Conservation (phyloP, 495 filamentous ascomycete species). For the Aspergillus baeticus region DNA sequence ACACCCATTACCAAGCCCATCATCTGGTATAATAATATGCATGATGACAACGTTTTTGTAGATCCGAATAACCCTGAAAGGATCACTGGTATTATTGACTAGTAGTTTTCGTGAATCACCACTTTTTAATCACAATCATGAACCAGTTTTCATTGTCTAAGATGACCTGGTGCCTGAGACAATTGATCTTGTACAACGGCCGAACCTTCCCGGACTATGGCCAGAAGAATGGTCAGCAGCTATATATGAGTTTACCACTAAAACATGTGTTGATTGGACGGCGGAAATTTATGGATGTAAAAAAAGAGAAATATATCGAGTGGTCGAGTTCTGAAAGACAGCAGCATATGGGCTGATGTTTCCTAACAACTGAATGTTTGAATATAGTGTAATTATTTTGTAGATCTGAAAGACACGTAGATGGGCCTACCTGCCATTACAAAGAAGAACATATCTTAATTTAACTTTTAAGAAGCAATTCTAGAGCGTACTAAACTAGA, state of each 20-base stretch:
- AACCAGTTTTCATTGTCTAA: conserved; percentile 32
- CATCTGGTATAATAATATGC: conserved; percentile 43
- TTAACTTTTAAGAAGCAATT: conserved; percentile 29
- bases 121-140: conserved; percentile 34
- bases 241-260: conserved; percentile 23
- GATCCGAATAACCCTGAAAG: conserved; percentile 30
- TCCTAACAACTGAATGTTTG: conserved; percentile 34
- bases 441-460: conserved; percentile 27
- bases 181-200: conserved; percentile 24
- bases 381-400: conserved; percentile 34
- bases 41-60: conserved; percentile 42
- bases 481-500: conserved; percentile 28
- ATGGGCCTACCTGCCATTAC: conserved; percentile 25
- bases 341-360: conserved; percentile 32
- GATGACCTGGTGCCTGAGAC: conserved; percentile 31
- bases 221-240: conserved; percentile 22
- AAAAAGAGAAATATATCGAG: conserved; percentile 30
- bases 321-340: conserved; percentile 29
- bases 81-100: conserved; percentile 39
- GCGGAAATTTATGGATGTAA: conserved; percentile 33
- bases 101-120: conserved; percentile 35
- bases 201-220: conserved; percentile 24
- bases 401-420: conserved; percentile 33
- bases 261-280: conserved; percentile 33
- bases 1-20: conserved; percentile 24